Percentiles rank a stretch among this genome's conserved stretches.
phyloP scores from a whole-genome alignment of 306 rosid genomes.

The Adenanthera pavonina region DNA sequence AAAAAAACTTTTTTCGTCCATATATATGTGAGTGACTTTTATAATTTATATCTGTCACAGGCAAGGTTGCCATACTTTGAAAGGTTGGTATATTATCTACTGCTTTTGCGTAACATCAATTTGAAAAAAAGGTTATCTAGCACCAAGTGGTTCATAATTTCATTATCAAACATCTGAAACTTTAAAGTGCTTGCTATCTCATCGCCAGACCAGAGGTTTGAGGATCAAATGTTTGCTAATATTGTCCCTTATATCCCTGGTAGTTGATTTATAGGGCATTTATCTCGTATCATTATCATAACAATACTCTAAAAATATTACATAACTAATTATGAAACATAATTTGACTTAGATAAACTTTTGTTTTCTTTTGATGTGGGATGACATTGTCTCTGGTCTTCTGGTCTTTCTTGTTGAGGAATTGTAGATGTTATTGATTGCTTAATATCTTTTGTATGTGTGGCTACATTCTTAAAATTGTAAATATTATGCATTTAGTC shows the following conservation, averaged over 20 bases:
- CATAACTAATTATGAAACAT: not conserved
- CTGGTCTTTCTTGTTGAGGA: slow-evolving; percentile 4
- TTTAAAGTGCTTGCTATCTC: too few species aligned
- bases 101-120: not conserved
- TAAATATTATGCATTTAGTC: not conserved
- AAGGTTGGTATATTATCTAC: slow-evolving; percentile 6
- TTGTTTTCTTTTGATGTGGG: not conserved
- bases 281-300: not conserved
- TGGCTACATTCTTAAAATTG: not conserved
- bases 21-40: too few species aligned
- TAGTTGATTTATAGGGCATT: slow-evolving; percentile 19
- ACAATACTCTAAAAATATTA: too few species aligned
- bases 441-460: slow-evolving; percentile 11
- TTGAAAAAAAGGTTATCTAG: slow-evolving; percentile 5
- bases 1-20: too few species aligned
- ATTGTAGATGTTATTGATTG: not conserved
- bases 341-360: not conserved
- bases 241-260: slow-evolving; percentile 28
- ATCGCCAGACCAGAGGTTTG: slow-evolving; percentile 1
- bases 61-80: slow-evolving; percentile 5
- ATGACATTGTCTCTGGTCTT: slow-evolving; percentile 10
- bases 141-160: slow-evolving; percentile 17
- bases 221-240: slow-evolving; percentile 10
- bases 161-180: slow-evolving; percentile 9
- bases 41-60: not conserved